Evolutionary conservation across 139 green algal species (phyloP), one percentile per base, ranked within the genome.

Genomic region (Auxenochlorella pyrenoidosa): DNA sequence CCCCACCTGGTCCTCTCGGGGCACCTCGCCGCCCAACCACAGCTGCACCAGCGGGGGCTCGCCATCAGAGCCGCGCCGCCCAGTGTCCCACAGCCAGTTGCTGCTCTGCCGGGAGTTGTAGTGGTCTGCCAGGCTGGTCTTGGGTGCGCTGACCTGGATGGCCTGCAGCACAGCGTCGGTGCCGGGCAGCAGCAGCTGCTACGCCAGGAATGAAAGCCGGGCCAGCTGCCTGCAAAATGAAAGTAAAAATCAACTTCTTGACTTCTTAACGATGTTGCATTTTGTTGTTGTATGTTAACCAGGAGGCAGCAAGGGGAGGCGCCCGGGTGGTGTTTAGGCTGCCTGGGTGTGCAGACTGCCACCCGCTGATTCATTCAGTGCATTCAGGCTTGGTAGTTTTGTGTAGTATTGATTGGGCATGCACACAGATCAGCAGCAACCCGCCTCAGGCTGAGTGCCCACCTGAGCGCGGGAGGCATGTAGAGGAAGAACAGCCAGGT

Each of bases 401-500:
- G n/a, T n/a, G n/a, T n/a, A n/a, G n/a, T n/a, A n/a, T n/a, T n/a
- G n/a, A n/a, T n/a, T n/a, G n/a, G n/a, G n/a, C n/a, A n/a, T n/a
- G n/a, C n/a, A n/a, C n/a, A n/a, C n/a, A n/a, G n/a, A n/a, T n/a
- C n/a, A n/a, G n/a, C n/a, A n/a, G n/a, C n/a, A n/a, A n/a, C n/a
- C n/a, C n/a, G n/a, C n/a, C n/a, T n/a, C n/a, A n/a, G n/a, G n/a
- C n/a, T n/a, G n/a, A n/a, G n/a, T n/a, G n/a, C n/a, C 12, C 59
- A 85, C 80, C 80, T 83, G 59, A 94, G 75, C 58, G 90, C 41
- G 0, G 85, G 66, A 26, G 89, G 90, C 90, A 92, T 94, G 83
- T 93, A 76, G 66, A 93, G 77, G 82, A 93, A 92, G 83, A 93
- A 93, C 15, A 94, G 83, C 92, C 90, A 93, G 40, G 34, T 22